These are phyloP conservation scores for Hanseniaspora vineae DNA, from an alignment of 805 yeast species.

Conservation along the genomic window DNA sequence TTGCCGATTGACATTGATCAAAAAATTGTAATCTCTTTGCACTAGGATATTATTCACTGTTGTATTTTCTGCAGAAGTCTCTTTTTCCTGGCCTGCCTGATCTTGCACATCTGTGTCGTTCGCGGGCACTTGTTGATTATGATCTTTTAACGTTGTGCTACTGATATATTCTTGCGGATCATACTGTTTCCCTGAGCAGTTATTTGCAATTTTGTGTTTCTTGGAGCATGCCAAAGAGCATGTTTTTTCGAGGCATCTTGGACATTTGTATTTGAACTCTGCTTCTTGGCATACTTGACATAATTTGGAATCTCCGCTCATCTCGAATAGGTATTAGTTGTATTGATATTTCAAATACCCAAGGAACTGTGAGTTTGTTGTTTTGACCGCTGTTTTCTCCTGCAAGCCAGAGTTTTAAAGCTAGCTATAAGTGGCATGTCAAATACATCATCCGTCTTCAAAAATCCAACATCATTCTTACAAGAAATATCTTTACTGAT, in stretches of 20 bases:
- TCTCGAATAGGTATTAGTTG: background rate
- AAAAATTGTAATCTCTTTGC: constrained; percentile 75
- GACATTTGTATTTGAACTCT: constrained; percentile 59
- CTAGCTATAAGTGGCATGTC: too few relatives aligned
- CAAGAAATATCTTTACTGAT: too few relatives aligned
- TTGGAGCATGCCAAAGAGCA: constrained; percentile 65
- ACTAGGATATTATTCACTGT: constrained; percentile 25
- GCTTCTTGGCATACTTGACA: constrained; percentile 36
- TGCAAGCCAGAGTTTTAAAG: too few relatives aligned
- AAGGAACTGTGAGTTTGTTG: background rate
- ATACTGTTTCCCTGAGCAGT: constrained; percentile 49
- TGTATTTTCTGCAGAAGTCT: too few relatives aligned
- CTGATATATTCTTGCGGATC: constrained; percentile 49
- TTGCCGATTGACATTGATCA: constrained; percentile 45
- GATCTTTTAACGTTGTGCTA: constrained; percentile 28
- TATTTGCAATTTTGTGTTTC: constrained; percentile 46
- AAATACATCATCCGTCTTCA: too few relatives aligned
- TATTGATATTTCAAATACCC: too few relatives aligned
- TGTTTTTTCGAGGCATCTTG: constrained; percentile 54
- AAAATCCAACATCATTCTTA: too few relatives aligned
- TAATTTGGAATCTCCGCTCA: background rate
- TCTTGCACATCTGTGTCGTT: constrained; percentile 15
- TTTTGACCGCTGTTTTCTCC: too few relatives aligned
- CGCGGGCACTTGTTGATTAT: constrained; percentile 3
- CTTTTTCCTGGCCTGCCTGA: constrained; percentile 13